Conservation (phyloP, 2,329 filamentous ascomycete species). For the Arthroderma sp. region DNA sequence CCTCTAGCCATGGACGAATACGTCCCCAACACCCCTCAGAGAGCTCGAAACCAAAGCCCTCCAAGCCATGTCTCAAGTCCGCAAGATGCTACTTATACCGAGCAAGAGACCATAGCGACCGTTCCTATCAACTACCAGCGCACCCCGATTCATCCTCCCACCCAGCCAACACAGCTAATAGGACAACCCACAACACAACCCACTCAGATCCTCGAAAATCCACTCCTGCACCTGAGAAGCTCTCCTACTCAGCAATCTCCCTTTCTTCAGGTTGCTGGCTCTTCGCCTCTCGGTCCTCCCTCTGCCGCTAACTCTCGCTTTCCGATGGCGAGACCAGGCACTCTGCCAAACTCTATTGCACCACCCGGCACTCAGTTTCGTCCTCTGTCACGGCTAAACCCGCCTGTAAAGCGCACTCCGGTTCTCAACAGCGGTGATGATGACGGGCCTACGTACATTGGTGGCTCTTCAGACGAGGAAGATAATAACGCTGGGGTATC, state of each 20-base stretch:
- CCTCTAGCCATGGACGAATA: too few relatives aligned
- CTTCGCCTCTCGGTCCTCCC: slow-evolving; percentile 57
- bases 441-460: slow-evolving; percentile 44
- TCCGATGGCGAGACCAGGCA: slow-evolving; percentile 24
- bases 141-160: slow-evolving; percentile 22
- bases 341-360: slow-evolving; percentile 53
- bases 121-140: slow-evolving; percentile 25
- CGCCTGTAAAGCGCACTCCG: slow-evolving; percentile 27
- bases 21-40: too few relatives aligned
- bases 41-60: too few relatives aligned
- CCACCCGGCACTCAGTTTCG: slow-evolving; percentile 62
- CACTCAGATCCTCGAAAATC: slow-evolving; percentile 41
- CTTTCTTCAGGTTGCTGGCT: slow-evolving; percentile 72
- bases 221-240: slow-evolving; percentile 15
- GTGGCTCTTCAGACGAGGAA: slow-evolving; percentile 52
- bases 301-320: slow-evolving; percentile 28
- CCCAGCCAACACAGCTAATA: slow-evolving; percentile 34
- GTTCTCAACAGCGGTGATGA: slow-evolving; percentile 41
- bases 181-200: slow-evolving; percentile 55
- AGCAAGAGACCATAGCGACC: slow-evolving; percentile 39
- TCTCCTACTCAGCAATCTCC: slow-evolving; percentile 21
- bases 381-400: slow-evolving; percentile 29
- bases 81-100: slow-evolving; percentile 7
- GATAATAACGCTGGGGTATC: slow-evolving; percentile 35
- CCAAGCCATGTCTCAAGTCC: too few relatives aligned